phyloP scores from a whole-genome alignment of 2,329 filamentous ascomycete genomes.

The Sarocladium brachiariae region DNA sequence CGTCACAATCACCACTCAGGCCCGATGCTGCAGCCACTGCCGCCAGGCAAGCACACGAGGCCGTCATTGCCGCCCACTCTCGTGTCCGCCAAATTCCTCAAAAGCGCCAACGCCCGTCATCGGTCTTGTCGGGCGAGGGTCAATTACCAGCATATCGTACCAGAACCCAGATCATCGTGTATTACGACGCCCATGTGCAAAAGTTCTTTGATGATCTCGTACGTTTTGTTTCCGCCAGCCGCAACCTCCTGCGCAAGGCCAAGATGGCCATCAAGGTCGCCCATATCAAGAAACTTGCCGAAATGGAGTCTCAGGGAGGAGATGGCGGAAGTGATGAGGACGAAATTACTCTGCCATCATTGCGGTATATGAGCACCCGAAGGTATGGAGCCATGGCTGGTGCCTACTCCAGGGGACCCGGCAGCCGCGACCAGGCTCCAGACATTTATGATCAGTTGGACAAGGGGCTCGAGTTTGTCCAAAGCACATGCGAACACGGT shows the following conservation, averaged over 20 bases:
- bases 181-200: slow-evolving; percentile 85
- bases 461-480: slow-evolving; percentile 70
- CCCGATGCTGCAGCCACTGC: slow-evolving; percentile 19
- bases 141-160: slow-evolving; percentile 48
- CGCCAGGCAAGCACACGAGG: slow-evolving; percentile 25
- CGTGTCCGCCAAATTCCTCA: slow-evolving; percentile 34
- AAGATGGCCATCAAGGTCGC: slow-evolving; percentile 76
- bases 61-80: slow-evolving; percentile 37
- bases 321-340: slow-evolving; percentile 22
- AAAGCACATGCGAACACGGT: slow-evolving; percentile 75
- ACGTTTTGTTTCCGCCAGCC: slow-evolving; percentile 68
- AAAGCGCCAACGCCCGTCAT: slow-evolving; percentile 44
- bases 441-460: slow-evolving; percentile 69
- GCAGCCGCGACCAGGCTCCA: slow-evolving; percentile 16
- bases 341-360: slow-evolving; percentile 24
- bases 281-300: slow-evolving; percentile 53
- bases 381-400: slow-evolving; percentile 23
- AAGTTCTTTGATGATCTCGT: slow-evolving; percentile 76
- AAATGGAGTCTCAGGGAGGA: slow-evolving; percentile 41
- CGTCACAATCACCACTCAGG: slow-evolving; percentile 22
- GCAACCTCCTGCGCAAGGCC: slow-evolving; percentile 80
- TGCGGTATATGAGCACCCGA: slow-evolving; percentile 33
- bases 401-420: slow-evolving; percentile 16
- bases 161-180: slow-evolving; percentile 75
- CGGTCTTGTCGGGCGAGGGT: slow-evolving; percentile 43